Evolutionary conservation across 768 basidiomycete genomes (phyloP).

Genomic region (Tricholoma sp.): DNA sequence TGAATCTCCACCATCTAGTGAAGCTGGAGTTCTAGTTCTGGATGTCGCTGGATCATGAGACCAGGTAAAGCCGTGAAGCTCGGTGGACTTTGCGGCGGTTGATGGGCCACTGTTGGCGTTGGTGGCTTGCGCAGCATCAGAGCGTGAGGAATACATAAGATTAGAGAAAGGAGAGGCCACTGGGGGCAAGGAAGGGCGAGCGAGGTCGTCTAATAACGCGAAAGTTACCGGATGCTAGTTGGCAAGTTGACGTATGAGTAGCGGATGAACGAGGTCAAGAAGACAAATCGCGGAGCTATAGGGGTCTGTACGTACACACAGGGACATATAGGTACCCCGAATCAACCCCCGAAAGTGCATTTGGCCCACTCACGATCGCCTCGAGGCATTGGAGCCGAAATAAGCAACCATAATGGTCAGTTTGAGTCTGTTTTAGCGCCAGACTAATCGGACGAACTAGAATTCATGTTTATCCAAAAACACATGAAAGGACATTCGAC

Average conservation of each 20-base stretch:
- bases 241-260: not conserved
- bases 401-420: not conserved
- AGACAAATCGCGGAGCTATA: not conserved
- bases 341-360: not conserved
- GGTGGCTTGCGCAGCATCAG: not conserved
- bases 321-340: not conserved
- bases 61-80: not conserved
- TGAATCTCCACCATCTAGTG: not conserved
- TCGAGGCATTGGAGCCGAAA: slow-evolving; percentile 2
- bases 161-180: not conserved
- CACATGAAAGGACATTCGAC: not conserved
- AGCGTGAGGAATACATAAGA: not conserved
- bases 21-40: not conserved
- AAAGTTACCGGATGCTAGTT: not conserved
- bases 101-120: not conserved
- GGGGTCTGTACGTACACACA: slow-evolving; percentile 2
- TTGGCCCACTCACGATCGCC: slow-evolving; percentile 2
- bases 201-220: not conserved
- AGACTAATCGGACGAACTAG: not conserved
- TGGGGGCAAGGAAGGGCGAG: not conserved
- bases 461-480: not conserved
- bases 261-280: slow-evolving; percentile 1
- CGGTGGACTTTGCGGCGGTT: not conserved
- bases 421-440: not conserved
- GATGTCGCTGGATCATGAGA: not conserved